Evolutionary conservation across 345 rosid species (phyloP).

Genomic region (Eucalyptus tenuipes): DNA sequence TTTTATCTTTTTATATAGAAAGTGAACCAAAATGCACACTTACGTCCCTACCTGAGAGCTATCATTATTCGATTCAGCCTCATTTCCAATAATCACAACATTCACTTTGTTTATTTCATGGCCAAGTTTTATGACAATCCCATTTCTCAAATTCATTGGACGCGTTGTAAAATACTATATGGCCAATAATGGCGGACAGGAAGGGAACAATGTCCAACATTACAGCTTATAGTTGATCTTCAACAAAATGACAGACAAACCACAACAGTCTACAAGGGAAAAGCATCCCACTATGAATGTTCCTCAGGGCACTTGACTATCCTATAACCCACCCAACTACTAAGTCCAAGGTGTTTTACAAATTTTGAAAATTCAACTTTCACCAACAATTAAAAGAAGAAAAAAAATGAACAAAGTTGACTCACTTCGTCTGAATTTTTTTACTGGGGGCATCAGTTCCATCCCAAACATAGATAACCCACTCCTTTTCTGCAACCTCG

Average conservation of each 20-base stretch:
- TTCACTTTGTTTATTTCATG: neutral
- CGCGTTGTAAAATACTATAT: neutral
- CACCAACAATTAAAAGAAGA: neutral
- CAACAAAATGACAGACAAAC: neutral
- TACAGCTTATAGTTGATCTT: neutral
- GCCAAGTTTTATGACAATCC: neutral
- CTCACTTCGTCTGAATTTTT: slow-evolving; percentile 37
- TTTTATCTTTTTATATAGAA: neutral
- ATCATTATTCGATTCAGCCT: neutral
- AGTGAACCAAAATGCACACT: neutral
- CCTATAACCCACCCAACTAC: neutral
- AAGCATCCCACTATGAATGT: neutral
- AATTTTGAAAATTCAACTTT: neutral
- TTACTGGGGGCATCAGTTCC: slow-evolving; percentile 67
- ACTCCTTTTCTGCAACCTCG: slow-evolving; percentile 18
- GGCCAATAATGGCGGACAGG: neutral
- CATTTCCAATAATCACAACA: neutral
- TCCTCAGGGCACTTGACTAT: neutral
- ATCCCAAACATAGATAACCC: slow-evolving; percentile 62
- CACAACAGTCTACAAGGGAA: neutral
- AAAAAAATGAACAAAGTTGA: neutral
- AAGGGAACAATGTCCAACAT: neutral
- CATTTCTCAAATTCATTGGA: neutral
- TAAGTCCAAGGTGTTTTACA: neutral
- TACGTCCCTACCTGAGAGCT: neutral